phyloP scores from a whole-genome alignment of 345 rosid species.

The Linum tenue region DNA sequence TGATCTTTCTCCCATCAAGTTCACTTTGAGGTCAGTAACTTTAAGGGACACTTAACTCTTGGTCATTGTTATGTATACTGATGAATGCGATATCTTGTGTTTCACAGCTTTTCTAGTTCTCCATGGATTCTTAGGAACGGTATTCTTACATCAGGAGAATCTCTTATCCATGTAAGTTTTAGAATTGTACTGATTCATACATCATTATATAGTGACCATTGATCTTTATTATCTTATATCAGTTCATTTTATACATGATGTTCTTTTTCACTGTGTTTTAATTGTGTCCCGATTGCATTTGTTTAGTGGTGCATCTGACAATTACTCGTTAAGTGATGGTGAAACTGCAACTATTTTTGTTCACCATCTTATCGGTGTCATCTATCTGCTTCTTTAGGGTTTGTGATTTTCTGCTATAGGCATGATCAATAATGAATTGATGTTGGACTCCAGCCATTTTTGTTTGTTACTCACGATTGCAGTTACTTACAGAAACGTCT shows the following conservation, averaged over 20 bases:
- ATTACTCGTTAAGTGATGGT: background rate
- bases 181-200: background rate
- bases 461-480: background rate
- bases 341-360: background rate
- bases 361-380: background rate
- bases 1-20: constrained; percentile 64
- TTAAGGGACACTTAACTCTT: background rate
- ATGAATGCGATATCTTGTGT: constrained; percentile 17
- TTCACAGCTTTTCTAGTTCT: constrained; percentile 81
- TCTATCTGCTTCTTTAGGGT: constrained; percentile 9
- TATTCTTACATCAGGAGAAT: constrained; percentile 59
- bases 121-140: constrained; percentile 90
- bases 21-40: constrained; percentile 55
- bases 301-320: no score
- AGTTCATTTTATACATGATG: background rate
- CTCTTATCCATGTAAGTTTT: constrained; percentile 74
- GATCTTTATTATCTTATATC: background rate
- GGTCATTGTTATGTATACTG: constrained; percentile 1
- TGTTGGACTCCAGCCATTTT: background rate
- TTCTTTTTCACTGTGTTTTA: background rate
- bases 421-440: background rate
- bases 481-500: constrained; percentile 61
- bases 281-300: no score
- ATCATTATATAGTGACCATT: background rate
- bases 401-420: background rate